A percentile compares a stretch with the other conserved stretches of the same genome.
Conservation (phyloP, 139 green algal genomes). For the Coelastrella sp. region DNA sequence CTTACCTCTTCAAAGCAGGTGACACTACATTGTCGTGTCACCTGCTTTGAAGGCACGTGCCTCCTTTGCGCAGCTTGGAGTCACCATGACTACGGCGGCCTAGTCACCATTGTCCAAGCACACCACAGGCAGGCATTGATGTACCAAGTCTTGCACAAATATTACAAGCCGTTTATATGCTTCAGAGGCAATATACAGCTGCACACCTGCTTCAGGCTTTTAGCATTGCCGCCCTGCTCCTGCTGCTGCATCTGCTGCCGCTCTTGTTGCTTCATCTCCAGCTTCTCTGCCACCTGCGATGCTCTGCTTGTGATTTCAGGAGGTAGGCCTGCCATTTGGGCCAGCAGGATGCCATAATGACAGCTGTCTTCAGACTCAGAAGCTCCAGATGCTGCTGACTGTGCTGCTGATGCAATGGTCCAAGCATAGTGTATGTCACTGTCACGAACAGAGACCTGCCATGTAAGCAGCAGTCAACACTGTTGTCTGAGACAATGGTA, state of each 20-base stretch:
- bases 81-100: too few relatives aligned
- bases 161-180: too few relatives aligned
- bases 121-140: too few relatives aligned
- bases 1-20: too few relatives aligned
- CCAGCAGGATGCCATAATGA: slow-evolving; percentile 72
- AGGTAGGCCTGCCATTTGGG: slow-evolving; percentile 63
- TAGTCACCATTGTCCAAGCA: too few relatives aligned
- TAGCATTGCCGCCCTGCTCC: not conserved
- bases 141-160: too few relatives aligned
- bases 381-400: slow-evolving; percentile 19
- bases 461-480: not conserved
- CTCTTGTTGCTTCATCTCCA: slow-evolving; percentile 26
- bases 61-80: too few relatives aligned
- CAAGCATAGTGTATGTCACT: slow-evolving; percentile 59
- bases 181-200: not conserved
- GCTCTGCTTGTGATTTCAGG: slow-evolving; percentile 6
- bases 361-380: not conserved
- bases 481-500: too few relatives aligned
- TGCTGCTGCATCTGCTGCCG: slow-evolving; percentile 27
- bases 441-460: slow-evolving; percentile 47
- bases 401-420: slow-evolving; percentile 51
- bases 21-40: too few relatives aligned
- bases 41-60: too few relatives aligned
- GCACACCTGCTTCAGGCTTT: slow-evolving; percentile 5
- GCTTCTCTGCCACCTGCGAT: slow-evolving; percentile 1